These are phyloP conservation scores for Talaromyces sp. DNA, from an alignment of 2,329 filamentous ascomycete species.

Conservation along the genomic window DNA sequence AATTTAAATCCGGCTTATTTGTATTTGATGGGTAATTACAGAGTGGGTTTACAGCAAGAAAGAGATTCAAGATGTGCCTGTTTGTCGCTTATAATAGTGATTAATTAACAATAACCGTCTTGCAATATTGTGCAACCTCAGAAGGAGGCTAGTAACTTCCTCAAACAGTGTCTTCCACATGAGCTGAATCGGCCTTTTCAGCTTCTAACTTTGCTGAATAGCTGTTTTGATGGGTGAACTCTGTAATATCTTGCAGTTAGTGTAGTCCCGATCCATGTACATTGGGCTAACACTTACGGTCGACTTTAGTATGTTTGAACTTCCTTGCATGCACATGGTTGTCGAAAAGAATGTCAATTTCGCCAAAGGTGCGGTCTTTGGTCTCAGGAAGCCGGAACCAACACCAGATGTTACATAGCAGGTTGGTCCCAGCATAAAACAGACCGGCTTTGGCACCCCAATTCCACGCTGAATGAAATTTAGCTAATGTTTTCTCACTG, in stretches of 20 bases:
- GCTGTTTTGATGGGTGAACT: slow-evolving; percentile 4
- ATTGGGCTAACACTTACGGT: slow-evolving; percentile 19
- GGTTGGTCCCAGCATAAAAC: slow-evolving; percentile 79
- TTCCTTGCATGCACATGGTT: slow-evolving; percentile 63
- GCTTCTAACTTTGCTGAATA: neutral
- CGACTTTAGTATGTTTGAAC: slow-evolving; percentile 55
- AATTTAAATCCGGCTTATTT: neutral
- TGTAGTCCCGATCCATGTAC: neutral
- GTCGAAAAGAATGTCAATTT: slow-evolving; percentile 81
- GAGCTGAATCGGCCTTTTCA: neutral
- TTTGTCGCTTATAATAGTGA: neutral
- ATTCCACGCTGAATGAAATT: slow-evolving; percentile 58
- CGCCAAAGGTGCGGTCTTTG: slow-evolving; percentile 71
- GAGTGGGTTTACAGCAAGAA: neutral
- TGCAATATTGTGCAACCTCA: neutral
- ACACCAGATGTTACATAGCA: slow-evolving; percentile 72
- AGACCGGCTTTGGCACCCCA: slow-evolving; percentile 84
- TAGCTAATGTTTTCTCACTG: neutral
- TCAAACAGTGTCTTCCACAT: slow-evolving; percentile 1
- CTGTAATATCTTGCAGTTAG: neutral
- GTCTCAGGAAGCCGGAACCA: slow-evolving; percentile 80
- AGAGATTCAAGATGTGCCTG: neutral
- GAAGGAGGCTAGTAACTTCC: too few species aligned
- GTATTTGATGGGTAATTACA: too few species aligned
- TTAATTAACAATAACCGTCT: neutral